Conservation (phyloP, 805 yeast genomes). For the Candida chilensis region DNA sequence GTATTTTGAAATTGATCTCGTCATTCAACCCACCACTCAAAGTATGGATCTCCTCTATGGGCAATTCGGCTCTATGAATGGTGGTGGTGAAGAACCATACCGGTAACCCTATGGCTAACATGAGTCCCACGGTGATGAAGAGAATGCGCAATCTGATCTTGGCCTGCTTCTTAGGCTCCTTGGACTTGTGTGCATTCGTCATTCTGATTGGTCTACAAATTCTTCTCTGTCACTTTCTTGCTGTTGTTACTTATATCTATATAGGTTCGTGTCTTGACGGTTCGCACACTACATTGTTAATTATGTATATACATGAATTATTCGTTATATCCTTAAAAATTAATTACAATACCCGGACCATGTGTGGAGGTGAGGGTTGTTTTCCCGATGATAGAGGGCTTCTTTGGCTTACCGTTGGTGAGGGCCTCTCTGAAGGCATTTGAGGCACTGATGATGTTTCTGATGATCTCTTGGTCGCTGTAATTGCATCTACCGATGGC, state of each 20-base stretch:
- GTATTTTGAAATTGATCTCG: slow-evolving; percentile 21
- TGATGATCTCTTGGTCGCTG: slow-evolving; percentile 65
- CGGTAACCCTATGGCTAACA: slow-evolving; percentile 41
- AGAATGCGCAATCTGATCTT: neutral
- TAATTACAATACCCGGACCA: slow-evolving; percentile 74
- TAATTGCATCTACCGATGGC: slow-evolving; percentile 75
- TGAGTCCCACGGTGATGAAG: slow-evolving; percentile 4
- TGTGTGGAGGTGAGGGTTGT: slow-evolving; percentile 60
- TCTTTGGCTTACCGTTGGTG: slow-evolving; percentile 51
- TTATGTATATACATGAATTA: slow-evolving; percentile 2
- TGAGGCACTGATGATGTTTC: slow-evolving; percentile 61
- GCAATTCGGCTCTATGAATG: slow-evolving; percentile 54
- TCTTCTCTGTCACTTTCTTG: too few species aligned
- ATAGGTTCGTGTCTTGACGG: too few species aligned
- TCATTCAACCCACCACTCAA: slow-evolving; percentile 15
- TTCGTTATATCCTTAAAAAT: slow-evolving; percentile 17
- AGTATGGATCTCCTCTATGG: slow-evolving; percentile 29
- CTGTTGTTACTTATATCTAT: too few species aligned
- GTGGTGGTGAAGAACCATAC: slow-evolving; percentile 53
- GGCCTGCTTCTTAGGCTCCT: neutral
- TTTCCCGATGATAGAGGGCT: slow-evolving; percentile 62
- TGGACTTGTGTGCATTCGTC: neutral
- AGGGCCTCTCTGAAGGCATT: slow-evolving; percentile 48
- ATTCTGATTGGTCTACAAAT: too few species aligned
- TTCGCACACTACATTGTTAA: too few species aligned